Evolutionary conservation across 1,284 basidiomycete genomes (phyloP).

Genomic region (Leccinum solheimii): DNA sequence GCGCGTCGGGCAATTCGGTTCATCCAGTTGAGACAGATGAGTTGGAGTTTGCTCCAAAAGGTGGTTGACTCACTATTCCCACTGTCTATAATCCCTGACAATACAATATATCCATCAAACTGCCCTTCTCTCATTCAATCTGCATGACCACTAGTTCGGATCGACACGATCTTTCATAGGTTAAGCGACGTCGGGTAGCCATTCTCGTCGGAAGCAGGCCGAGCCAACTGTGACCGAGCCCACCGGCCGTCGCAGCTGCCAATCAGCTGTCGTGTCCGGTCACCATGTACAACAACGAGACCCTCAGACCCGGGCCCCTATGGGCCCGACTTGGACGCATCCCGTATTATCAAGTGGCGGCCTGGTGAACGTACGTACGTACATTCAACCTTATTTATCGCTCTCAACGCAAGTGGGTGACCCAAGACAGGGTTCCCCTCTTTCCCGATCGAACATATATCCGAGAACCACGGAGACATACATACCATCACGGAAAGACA

Average conservation of each 20-base stretch:
- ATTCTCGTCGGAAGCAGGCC: background rate
- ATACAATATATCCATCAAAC: background rate
- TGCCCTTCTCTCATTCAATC: background rate
- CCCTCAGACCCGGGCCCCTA: background rate
- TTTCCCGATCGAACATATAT: background rate
- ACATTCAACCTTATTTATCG: background rate
- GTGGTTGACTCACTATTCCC: background rate
- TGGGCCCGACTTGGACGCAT: background rate
- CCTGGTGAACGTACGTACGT: background rate
- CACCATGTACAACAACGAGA: background rate
- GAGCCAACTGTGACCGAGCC: background rate
- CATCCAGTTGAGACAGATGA: background rate
- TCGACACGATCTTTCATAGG: conserved; percentile 1
- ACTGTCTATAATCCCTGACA: background rate
- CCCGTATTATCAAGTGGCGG: background rate
- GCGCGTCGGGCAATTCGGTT: background rate
- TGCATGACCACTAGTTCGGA: background rate
- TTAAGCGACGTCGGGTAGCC: background rate
- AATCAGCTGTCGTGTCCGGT: background rate
- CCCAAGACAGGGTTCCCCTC: background rate
- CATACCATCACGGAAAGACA: background rate
- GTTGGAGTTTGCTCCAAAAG: background rate
- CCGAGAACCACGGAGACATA: background rate
- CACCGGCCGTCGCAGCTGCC: background rate
- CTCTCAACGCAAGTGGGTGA: background rate